Conservation (phyloP, 2,329 filamentous ascomycete species). For the Blastomyces silverae region DNA sequence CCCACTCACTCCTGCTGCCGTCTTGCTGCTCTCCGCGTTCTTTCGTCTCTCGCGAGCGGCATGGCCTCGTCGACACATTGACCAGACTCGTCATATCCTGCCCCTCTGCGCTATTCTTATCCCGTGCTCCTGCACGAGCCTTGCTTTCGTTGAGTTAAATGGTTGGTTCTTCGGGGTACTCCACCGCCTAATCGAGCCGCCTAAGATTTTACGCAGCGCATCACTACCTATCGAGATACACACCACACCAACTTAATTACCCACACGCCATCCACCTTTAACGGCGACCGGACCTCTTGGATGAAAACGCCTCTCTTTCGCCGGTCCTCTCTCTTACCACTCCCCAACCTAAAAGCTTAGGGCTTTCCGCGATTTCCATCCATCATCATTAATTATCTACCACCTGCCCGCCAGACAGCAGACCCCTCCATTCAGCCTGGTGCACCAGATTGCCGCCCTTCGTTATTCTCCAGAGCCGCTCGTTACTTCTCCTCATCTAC, state of each 20-base stretch:
- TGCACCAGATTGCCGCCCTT: background rate
- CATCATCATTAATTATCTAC: background rate
- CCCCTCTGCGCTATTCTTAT: background rate
- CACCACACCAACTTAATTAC: background rate
- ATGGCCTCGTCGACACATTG: constrained; percentile 3
- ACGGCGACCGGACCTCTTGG: constrained; percentile 9
- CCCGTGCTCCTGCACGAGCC: background rate
- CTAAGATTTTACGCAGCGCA: background rate
- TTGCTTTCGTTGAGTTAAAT: background rate
- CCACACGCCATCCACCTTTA: constrained; percentile 13
- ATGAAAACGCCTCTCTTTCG: background rate
- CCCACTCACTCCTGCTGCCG: background rate
- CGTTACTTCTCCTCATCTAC: background rate
- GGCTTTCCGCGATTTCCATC: background rate
- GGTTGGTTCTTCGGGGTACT: background rate
- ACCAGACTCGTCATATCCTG: background rate
- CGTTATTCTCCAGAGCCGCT: background rate
- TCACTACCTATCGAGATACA: too few relatives aligned
- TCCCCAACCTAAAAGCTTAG: background rate
- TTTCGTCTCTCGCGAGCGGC: constrained; percentile 5
- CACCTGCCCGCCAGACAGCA: background rate
- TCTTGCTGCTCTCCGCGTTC: background rate
- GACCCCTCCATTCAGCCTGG: background rate
- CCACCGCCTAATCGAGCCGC: constrained; percentile 4
- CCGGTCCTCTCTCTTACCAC: background rate